Evolutionary conservation across 176 grass and related monocot genomes (phyloP), one percentile per base, ranked within the genome.

Genomic region (Luzula sylvatica): DNA sequence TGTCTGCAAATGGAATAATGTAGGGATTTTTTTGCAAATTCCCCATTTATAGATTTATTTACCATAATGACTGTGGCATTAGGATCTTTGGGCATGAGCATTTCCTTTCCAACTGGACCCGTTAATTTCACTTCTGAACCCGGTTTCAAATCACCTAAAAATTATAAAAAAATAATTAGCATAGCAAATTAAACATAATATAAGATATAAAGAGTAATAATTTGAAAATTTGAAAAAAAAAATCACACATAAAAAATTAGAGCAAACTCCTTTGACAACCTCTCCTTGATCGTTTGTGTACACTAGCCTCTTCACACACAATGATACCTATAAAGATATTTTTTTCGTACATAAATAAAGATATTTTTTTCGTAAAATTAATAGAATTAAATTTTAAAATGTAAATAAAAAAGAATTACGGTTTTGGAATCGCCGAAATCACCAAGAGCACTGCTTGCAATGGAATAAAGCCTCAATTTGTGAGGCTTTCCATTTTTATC

Each of bases 71-170:
- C 9, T 1, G 54, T 96, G 20, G 90, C 84, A 48, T 77, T 79
- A 9, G 90, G 84, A 65, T 96, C 84, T 56, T 89, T 96, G 13
- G 90, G 90, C 84, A 96, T 82, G 23, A 96, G 90, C 90, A 96
- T 96, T 68, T 96, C 90, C 68, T 96, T 96, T 5, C 90, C 90
- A 19, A 96, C 80, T 13, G 90, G 90, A 9, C 90, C 90, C 50
- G 90, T 89, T 8, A 96, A 66, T 44, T 86, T 66, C 11, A 86
- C 90, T 14, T 82, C 71, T 44, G 70, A 42, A 25, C 90, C 90
- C 1, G 90, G 84, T 43, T 76, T 86, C 22, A 96, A 48, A 70
- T 96, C 90, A 21, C 84, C 90, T 96, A 47, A 11, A 65, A 25
- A 55, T 58, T 1, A 44, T 62, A 45, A 11, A 38, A 63, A 16